These are phyloP conservation scores for Antitrichia curtipendula DNA, from an alignment of 225 moss, liverwort and hornwort genomes.

Conservation along the genomic window DNA sequence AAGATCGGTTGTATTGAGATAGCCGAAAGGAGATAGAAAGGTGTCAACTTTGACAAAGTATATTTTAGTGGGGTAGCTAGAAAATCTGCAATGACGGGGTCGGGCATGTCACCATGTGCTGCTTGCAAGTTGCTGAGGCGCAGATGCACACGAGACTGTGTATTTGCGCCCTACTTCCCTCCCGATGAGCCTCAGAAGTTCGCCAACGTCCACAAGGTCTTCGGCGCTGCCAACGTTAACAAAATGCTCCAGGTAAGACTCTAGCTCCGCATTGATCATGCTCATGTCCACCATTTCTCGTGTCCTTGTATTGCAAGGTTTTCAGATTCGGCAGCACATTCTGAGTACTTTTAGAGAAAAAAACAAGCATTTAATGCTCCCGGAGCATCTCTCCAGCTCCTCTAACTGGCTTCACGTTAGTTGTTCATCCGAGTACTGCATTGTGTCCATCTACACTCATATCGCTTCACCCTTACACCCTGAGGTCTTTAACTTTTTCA, in stretches of 20 bases:
- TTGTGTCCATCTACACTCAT: background rate
- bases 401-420: background rate
- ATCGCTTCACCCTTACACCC: background rate
- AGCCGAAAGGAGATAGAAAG: background rate
- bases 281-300: background rate
- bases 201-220: constrained; percentile 86
- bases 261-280: background rate
- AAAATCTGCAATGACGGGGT: constrained; percentile 20
- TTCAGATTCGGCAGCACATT: background rate
- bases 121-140: constrained; percentile 85
- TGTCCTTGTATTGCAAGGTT: background rate
- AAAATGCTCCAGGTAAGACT: constrained; percentile 65
- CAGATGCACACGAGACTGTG: constrained; percentile 72
- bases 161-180: constrained; percentile 82
- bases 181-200: constrained; percentile 94
- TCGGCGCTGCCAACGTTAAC: constrained; percentile 90
- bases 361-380: background rate
- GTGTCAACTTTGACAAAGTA: background rate
- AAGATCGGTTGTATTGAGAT: background rate
- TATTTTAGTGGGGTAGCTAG: background rate
- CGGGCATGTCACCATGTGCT: constrained; percentile 68
- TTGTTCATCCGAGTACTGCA: background rate
- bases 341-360: background rate
- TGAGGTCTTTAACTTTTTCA: background rate
- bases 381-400: background rate